Evolutionary conservation across 257 asterid species (phyloP), one percentile per base, ranked within the genome.

Genomic region (Hygrophila difformis): DNA sequence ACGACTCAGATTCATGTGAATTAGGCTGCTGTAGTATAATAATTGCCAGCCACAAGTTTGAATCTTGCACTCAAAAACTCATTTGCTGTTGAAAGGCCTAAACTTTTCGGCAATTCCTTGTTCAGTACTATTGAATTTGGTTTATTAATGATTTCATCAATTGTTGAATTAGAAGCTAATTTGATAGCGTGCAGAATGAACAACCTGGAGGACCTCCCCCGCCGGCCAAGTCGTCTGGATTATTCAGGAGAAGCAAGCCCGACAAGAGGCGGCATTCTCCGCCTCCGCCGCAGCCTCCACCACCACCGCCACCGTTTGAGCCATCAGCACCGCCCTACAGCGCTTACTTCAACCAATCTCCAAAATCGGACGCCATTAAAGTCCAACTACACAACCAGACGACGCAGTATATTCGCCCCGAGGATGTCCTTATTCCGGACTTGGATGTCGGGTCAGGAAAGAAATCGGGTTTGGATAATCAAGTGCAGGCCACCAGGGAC

Each of bases 381-480:
- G 81, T 73, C 20, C 67, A 69, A 52, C 75, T 77, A 17, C 73
- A 55, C 4, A 63, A 53, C 24, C 64, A 71, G 49, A 24, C 71
- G 49, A 24, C 71, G 16, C 74, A 63, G 3, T 55, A 47, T 9
- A 55, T 81, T 41, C 64, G 70, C 1, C 64, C 68, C 0, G 80
- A 71, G 57, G 87, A 71, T 12, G 59, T 64, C 5, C 35, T 60
- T 17, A 16, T 44, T 38, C 51, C 56, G 2, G 67, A 61, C 12
- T 8, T 19, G n/a, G 56, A 10, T 1, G 16, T 33, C 22, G 57
- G 56, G 12, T 49, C 23, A 0, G 52, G 35, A 4, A 61, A 47
- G 14, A 59, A 71, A 23, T 23, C 66, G 7, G 49, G 49, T 2
- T 22, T 42, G 50, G 55, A 71, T 16, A 55, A 51, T 13, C 64